Conservation (phyloP, 2,329 filamentous ascomycete genomes). For the Penicillium sp. region DNA sequence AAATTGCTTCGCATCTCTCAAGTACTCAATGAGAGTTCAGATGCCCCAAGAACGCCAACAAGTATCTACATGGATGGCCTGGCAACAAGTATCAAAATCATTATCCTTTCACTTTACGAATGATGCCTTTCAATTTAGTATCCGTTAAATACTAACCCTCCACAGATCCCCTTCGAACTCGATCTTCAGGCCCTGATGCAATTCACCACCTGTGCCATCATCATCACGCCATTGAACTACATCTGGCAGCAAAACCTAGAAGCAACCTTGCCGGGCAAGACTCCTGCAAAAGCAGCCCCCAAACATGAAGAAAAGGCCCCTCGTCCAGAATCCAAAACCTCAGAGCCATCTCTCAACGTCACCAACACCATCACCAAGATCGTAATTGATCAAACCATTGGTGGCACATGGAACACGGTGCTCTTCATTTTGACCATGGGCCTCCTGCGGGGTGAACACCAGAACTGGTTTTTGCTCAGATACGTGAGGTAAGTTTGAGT, state of each 20-base stretch:
- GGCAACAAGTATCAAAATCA: too few relatives aligned
- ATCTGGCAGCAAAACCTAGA: slow-evolving; percentile 61
- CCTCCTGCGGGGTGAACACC: slow-evolving; percentile 45
- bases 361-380: slow-evolving; percentile 54
- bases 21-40: background rate
- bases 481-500: slow-evolving; percentile 33
- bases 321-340: slow-evolving; percentile 1
- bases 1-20: background rate
- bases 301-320: slow-evolving; percentile 14
- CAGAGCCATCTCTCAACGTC: slow-evolving; percentile 28
- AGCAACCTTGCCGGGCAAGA: slow-evolving; percentile 51
- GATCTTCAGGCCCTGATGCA: slow-evolving; percentile 54
- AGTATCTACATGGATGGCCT: background rate
- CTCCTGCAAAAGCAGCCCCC: slow-evolving; percentile 4
- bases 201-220: slow-evolving; percentile 56
- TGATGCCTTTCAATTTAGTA: background rate
- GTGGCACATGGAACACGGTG: slow-evolving; percentile 57
- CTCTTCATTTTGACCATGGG: slow-evolving; percentile 59
- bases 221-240: slow-evolving; percentile 60
- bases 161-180: slow-evolving; percentile 47
- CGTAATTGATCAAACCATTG: slow-evolving; percentile 59
- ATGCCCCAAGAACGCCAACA: background rate
- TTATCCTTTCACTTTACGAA: background rate
- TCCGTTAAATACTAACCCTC: background rate
- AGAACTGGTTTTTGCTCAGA: slow-evolving; percentile 34